Conservation (phyloP, 2,329 filamentous ascomycete species). For the Berkeleyomyces basicola region DNA sequence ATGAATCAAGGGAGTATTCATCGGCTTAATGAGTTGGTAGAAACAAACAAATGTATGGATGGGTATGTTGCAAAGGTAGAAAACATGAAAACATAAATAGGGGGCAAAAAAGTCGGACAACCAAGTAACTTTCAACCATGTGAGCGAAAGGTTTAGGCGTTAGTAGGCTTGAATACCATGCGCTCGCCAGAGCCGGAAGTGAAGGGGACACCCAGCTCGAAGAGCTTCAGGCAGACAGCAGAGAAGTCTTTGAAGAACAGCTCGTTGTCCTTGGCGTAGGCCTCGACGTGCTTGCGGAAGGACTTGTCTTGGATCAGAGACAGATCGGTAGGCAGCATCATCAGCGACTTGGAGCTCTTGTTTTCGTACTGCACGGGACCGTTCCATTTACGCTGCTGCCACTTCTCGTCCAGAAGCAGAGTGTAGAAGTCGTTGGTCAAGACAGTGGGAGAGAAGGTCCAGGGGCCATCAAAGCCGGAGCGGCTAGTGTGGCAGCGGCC, state of each 20-base stretch:
- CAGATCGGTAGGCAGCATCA: conserved; percentile 96
- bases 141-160: conserved; percentile 8
- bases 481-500: conserved; percentile 83
- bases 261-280: conserved; percentile 82
- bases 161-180: conserved; percentile 47
- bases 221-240: conserved; percentile 60
- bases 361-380: conserved; percentile 83
- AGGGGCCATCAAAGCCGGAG: conserved; percentile 74
- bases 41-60: neutral
- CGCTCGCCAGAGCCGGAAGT: conserved; percentile 36
- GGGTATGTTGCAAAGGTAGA: neutral
- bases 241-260: conserved; percentile 89
- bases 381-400: conserved; percentile 80
- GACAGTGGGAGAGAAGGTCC: conserved; percentile 82
- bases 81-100: neutral
- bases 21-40: neutral
- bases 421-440: conserved; percentile 92
- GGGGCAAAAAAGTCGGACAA: neutral
- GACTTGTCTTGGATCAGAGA: conserved; percentile 74
- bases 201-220: conserved; percentile 91
- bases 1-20: neutral
- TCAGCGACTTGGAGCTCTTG: conserved; percentile 68
- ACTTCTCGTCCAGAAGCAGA: conserved; percentile 79
- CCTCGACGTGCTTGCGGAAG: conserved; percentile 64
- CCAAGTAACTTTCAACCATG: neutral